Evolutionary conservation across 2,329 filamentous ascomycete genomes (phyloP), one percentile per base, ranked within the genome.

Genomic region (Penicillium verrucosum): DNA sequence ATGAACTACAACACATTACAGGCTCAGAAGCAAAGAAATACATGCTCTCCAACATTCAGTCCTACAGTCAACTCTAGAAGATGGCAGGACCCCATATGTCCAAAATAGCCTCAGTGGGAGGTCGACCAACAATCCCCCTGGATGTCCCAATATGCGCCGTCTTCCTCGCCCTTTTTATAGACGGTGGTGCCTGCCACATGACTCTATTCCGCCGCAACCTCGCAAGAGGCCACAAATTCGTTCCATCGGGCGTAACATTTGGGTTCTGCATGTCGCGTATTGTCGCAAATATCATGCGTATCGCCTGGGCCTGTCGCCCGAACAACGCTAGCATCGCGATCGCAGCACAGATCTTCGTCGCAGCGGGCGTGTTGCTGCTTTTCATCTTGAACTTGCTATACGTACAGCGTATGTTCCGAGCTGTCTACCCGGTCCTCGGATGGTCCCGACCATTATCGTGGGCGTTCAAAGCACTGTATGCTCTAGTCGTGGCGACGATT

Each of bases 381-480:
- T 93, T 89, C 73, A 75, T 93, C 65, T 77, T 91, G 73, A 94
- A 96, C 75, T 75, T 95, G 41, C 76, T 94, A 66, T 89, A 92
- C 68, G 76, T 87, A 0, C 89, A 91, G 73, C 85, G 91, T 44
- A 80, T 96, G 27, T 73, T 94, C 18, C 83, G 91, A 52, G 88
- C 88, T 5, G 83, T 85, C 44, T 89, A 92, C 67, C 89, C 90
- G 0, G 68, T 71, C 2, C 70, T 90, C 32, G 90, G 89, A 56
- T 93, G 90, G 89, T 80, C 83, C 60, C 78, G 74, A 25, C 65
- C 74, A 1, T 77, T 84, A 25, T 78, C 77, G 2, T 61, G 77
- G 21, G 54, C 73, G 27, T 88, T 92, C 72, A 82, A 80, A 58
- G 67, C 78, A 29, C 70, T 90, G 25, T 86, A 86, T 70, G 76